Conservation (phyloP, 345 rosid genomes). For the Salix arbutifolia region DNA sequence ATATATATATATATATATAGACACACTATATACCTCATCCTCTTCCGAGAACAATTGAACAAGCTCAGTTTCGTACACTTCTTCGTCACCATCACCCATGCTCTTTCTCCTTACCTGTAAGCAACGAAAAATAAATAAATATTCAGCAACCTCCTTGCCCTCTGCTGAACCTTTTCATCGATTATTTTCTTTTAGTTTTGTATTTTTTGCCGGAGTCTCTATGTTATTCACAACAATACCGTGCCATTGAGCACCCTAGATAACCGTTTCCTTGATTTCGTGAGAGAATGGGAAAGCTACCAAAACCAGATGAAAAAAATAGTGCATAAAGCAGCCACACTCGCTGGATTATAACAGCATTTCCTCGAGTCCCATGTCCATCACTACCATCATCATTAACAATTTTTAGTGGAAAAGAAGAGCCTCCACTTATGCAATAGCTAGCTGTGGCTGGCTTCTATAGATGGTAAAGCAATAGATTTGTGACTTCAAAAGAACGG, state of each 20-base stretch:
- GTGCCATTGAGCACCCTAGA: slow-evolving; percentile 34
- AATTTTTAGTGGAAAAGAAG: background rate
- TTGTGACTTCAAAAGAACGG: background rate
- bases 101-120: slow-evolving; percentile 52
- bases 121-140: background rate
- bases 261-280: slow-evolving; percentile 51
- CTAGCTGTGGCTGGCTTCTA: background rate
- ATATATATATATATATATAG: too few species aligned
- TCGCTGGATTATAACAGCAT: background rate
- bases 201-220: background rate
- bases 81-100: slow-evolving; percentile 46
- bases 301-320: too few species aligned
- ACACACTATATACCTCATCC: slow-evolving; percentile 59
- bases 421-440: background rate
- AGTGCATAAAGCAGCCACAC: background rate
- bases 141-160: slow-evolving; percentile 1
- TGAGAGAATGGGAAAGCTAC: slow-evolving; percentile 16
- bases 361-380: background rate
- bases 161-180: slow-evolving; percentile 18
- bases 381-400: background rate
- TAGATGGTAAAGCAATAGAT: background rate
- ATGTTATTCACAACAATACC: slow-evolving; percentile 53
- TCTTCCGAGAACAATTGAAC: slow-evolving; percentile 84
- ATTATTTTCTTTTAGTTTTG: slow-evolving; percentile 1
- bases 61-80: slow-evolving; percentile 75